Conservation (phyloP, 257 asterid genomes). For the Penstemon barbatus region DNA sequence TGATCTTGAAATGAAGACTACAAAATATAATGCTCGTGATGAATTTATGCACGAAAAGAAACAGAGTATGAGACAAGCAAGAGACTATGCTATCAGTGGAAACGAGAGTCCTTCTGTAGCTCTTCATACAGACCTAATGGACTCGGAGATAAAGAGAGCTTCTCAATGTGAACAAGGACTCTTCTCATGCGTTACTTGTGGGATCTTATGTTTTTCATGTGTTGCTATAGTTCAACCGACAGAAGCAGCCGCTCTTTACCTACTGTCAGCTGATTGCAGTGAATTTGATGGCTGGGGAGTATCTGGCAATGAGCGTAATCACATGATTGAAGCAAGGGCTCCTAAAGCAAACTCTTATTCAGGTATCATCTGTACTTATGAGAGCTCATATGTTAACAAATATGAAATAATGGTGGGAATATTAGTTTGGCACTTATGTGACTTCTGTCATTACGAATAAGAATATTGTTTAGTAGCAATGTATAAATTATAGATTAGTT, state of each 20-base stretch:
- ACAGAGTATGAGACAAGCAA: conserved; percentile 40
- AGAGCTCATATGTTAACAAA: too few relatives aligned
- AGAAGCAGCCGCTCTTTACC: conserved; percentile 60
- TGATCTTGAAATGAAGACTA: conserved; percentile 46
- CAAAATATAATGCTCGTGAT: conserved; percentile 37
- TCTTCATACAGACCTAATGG: conserved; percentile 36
- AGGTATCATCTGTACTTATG: conserved; percentile 37
- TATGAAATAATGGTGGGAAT: too few relatives aligned
- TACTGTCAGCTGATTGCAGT: conserved; percentile 74
- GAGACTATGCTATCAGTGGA: conserved; percentile 36
- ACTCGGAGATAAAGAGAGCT: conserved; percentile 40
- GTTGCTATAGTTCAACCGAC: conserved; percentile 87
- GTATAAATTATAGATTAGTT: too few relatives aligned
- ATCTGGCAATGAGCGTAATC: conserved; percentile 34
- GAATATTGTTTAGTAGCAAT: too few relatives aligned
- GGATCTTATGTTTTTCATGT: conserved; percentile 91
- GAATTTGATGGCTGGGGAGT: conserved; percentile 50
- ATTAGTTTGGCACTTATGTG: background rate
- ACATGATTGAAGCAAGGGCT: conserved; percentile 38
- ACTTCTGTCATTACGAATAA: background rate
- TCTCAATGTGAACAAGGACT: conserved; percentile 71
- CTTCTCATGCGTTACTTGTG: conserved; percentile 96
- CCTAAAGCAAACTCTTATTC: conserved; percentile 37
- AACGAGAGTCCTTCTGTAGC: conserved; percentile 36
- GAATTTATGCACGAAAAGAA: conserved; percentile 35